phyloP scores from a whole-genome alignment of 2,329 filamentous ascomycete species.

The Claviceps arundinis region DNA sequence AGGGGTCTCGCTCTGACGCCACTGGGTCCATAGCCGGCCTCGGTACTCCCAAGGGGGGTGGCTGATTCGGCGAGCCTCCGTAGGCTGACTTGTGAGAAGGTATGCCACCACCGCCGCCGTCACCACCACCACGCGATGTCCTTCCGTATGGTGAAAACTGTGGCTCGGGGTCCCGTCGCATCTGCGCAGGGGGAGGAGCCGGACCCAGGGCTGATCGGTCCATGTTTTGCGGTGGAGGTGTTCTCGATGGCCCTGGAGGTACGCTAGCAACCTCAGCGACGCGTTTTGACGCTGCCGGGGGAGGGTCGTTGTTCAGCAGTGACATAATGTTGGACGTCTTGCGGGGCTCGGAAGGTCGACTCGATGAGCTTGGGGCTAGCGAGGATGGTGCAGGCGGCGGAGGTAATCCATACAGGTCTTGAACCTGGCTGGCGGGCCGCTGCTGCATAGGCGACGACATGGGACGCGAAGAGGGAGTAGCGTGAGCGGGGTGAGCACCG shows the following conservation, averaged over 20 bases:
- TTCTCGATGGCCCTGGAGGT: constrained; percentile 29
- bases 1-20: constrained; percentile 29
- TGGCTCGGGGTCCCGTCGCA: constrained; percentile 37
- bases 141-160: constrained; percentile 34
- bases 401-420: constrained; percentile 18
- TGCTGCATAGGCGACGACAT: constrained; percentile 26
- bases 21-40: constrained; percentile 27
- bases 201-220: constrained; percentile 23
- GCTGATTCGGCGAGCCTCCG: constrained; percentile 33
- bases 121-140: constrained; percentile 7
- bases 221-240: constrained; percentile 36
- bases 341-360: constrained; percentile 33
- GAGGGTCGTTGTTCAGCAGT: constrained; percentile 49
- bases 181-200: constrained; percentile 24
- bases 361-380: constrained; percentile 9
- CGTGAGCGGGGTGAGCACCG: background rate
- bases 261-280: constrained; percentile 31
- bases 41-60: constrained; percentile 32
- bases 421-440: constrained; percentile 17
- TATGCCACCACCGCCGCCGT: constrained; percentile 32
- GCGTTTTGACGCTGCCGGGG: constrained; percentile 36
- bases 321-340: constrained; percentile 53
- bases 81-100: constrained; percentile 41
- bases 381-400: constrained; percentile 13
- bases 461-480: constrained; percentile 25